A percentile compares a stretch with the other conserved stretches of the same genome.
These are phyloP conservation scores for Phialocephala sp. DNA, from an alignment of 2,329 filamentous ascomycete species.

Conservation along the genomic window DNA sequence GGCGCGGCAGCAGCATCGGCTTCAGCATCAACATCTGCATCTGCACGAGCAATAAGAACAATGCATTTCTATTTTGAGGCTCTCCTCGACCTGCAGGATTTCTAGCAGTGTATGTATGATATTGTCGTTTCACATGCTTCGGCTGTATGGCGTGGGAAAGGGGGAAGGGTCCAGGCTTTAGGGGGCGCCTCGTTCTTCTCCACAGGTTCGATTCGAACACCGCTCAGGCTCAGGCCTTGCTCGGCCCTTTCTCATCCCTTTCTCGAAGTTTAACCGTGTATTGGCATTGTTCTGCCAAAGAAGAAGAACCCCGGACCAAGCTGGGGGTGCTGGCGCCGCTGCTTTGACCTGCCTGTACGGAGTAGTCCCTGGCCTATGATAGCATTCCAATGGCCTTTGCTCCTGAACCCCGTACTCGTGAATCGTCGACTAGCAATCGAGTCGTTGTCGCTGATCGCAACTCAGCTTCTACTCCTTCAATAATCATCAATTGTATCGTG, in stretches of 20 bases:
- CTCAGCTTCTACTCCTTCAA: constrained; percentile 3
- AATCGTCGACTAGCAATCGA: not conserved
- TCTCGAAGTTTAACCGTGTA: constrained; percentile 25
- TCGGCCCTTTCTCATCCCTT: constrained; percentile 24
- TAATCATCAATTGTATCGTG: not conserved
- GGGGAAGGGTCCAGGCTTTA: constrained; percentile 7
- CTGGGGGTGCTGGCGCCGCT: not conserved
- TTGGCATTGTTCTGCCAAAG: constrained; percentile 11
- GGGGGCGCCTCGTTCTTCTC: constrained; percentile 9
- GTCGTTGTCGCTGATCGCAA: not conserved
- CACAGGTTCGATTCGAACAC: constrained; percentile 9
- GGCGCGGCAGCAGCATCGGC: not conserved
- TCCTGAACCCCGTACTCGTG: constrained; percentile 8
- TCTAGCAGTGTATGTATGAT: constrained; percentile 27
- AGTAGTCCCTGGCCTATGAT: not conserved
- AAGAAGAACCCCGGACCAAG: not conserved
- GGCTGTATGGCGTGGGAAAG: constrained; percentile 11
- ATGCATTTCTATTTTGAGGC: constrained; percentile 25
- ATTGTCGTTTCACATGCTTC: constrained; percentile 31
- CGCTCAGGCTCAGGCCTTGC: constrained; percentile 20
- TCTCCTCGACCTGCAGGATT: constrained; percentile 28
- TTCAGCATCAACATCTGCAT: not conserved
- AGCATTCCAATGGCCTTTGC: constrained; percentile 11
- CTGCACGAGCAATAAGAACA: constrained; percentile 3
- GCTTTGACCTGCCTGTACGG: not conserved